Evolutionary conservation across 257 asterid species (phyloP).

Genomic region (Gynochthodes officinalis): DNA sequence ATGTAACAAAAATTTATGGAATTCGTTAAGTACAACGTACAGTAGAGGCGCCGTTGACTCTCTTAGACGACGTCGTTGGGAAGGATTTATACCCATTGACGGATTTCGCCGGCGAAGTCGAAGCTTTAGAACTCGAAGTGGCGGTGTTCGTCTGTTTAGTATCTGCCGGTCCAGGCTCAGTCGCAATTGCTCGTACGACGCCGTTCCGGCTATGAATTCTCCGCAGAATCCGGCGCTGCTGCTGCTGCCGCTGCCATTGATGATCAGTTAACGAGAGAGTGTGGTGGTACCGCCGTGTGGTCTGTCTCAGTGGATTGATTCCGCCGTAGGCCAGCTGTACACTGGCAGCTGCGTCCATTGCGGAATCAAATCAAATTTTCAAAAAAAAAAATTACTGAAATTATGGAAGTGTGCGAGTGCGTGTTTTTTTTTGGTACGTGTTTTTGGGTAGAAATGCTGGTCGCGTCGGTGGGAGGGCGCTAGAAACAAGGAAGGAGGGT

Average conservation of each 20-base stretch:
- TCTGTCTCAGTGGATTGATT: slow-evolving; percentile 46
- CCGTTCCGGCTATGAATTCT: slow-evolving; percentile 36
- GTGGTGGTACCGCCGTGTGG: slow-evolving; percentile 22
- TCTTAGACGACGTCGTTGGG: slow-evolving; percentile 36
- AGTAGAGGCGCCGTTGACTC: slow-evolving; percentile 64
- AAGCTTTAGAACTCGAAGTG: slow-evolving; percentile 8
- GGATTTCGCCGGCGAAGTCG: slow-evolving; percentile 25
- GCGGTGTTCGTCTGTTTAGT: slow-evolving; percentile 17
- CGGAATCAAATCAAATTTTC: slow-evolving; percentile 29
- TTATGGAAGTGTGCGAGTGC: not conserved
- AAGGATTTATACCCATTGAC: slow-evolving; percentile 51
- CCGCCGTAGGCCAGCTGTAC: slow-evolving; percentile 74
- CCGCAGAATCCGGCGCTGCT: slow-evolving; percentile 22
- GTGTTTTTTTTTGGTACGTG: slow-evolving; percentile 1
- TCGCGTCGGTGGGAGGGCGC: too few relatives aligned
- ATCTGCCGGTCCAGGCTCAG: slow-evolving; percentile 74
- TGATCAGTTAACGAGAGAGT: not conserved
- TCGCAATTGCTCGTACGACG: slow-evolving; percentile 68
- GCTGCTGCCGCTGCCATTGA: slow-evolving; percentile 1
- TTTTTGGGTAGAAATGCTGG: too few relatives aligned
- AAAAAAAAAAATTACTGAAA: not conserved
- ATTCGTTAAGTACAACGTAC: slow-evolving; percentile 34
- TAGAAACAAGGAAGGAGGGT: not conserved
- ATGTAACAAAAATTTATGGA: not conserved
- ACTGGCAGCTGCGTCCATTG: slow-evolving; percentile 81